Evolutionary conservation across 495 filamentous ascomycete genomes (phyloP), one percentile per base, ranked within the genome.

Genomic region (Sordaria brevicollis): DNA sequence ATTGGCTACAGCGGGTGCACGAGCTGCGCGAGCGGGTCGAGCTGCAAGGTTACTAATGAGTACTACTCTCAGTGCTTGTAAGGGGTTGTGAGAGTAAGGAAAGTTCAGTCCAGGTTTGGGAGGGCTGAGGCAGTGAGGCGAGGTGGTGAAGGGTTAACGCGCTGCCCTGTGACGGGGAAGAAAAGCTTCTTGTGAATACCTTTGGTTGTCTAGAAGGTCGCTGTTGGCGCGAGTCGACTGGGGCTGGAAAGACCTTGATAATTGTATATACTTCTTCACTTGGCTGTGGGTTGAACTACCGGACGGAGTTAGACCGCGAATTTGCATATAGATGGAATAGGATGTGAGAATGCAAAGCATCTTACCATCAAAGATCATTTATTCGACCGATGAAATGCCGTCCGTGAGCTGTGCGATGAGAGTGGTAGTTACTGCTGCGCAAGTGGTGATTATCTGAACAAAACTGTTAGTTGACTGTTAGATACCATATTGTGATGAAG

Each of bases 1-100:
- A 69, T 19, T 35, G 76, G 76, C 13, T 80, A 38, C 36, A 73
- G 34, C 2, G 79, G 79, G 8, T 79, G 76, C 75, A 76, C 74
- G 11, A 62, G 35, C 10, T 80, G 79, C 71, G 74, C 71, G 21
- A 38, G 65, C 33, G 74, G 78, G 31, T 73, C 72, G 38, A 77
- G 71, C 6, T 79, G 77, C 75, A 71, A 19, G 37, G 37, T 41
- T 43, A 36, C 34, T 6, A 79, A 79, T 65, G 72, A 74, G 1
- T 78, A 76, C 54, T 79, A 78, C 69, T 72, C 67, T n/a, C 77
- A 79, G 72, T 79, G 77, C 43, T 9, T 76, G 6, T 76, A 71
- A 74, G 33, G 17, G 31, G 11, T 57, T 69, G 41, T 21, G 10
- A 2, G 17, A 62, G 13, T 6, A 21, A 38, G 31, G 41, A 62